phyloP scores from a whole-genome alignment of 2,329 filamentous ascomycete genomes.

The Arthrobotrys musiformis region DNA sequence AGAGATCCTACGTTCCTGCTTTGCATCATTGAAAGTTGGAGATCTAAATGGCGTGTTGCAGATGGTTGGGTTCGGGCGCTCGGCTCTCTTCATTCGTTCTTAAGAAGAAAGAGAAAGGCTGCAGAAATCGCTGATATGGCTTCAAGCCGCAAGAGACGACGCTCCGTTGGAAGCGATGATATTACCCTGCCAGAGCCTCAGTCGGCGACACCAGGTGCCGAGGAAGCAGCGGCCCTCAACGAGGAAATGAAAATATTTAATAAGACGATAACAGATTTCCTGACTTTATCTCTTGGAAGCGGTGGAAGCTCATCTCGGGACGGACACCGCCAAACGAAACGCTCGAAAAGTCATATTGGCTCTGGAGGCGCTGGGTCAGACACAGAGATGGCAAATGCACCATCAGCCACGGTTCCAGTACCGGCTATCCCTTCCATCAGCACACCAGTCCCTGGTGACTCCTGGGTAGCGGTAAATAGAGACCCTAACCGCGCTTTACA shows the following conservation, averaged over 20 bases:
- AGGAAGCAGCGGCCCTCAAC: constrained; percentile 32
- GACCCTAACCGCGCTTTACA: constrained; percentile 42
- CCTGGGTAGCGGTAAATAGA: constrained; percentile 54
- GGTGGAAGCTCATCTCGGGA: constrained; percentile 32
- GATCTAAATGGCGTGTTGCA: constrained; percentile 57
- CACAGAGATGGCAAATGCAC: constrained; percentile 50
- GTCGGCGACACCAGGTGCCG: constrained; percentile 27
- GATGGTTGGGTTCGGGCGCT: constrained; percentile 57
- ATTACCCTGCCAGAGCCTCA: constrained; percentile 20
- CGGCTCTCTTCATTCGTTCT: constrained; percentile 55
- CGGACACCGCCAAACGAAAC: constrained; percentile 47
- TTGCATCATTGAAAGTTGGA: constrained; percentile 56
- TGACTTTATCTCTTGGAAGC: constrained; percentile 39
- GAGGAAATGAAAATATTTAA: constrained; percentile 55
- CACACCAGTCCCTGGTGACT: constrained; percentile 36
- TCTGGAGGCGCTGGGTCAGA: constrained; percentile 43
- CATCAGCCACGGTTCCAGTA: constrained; percentile 21
- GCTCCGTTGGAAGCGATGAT: constrained; percentile 48
- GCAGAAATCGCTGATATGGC: constrained; percentile 47
- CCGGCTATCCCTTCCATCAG: neutral
- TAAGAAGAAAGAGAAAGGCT: constrained; percentile 46
- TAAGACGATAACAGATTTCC: constrained; percentile 52
- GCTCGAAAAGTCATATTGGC: constrained; percentile 49
- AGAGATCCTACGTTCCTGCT: constrained; percentile 56
- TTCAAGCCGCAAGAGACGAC: constrained; percentile 46